phyloP scores from a whole-genome alignment of 1,139 yeast genomes.

The Zygoascus hellenicus region DNA sequence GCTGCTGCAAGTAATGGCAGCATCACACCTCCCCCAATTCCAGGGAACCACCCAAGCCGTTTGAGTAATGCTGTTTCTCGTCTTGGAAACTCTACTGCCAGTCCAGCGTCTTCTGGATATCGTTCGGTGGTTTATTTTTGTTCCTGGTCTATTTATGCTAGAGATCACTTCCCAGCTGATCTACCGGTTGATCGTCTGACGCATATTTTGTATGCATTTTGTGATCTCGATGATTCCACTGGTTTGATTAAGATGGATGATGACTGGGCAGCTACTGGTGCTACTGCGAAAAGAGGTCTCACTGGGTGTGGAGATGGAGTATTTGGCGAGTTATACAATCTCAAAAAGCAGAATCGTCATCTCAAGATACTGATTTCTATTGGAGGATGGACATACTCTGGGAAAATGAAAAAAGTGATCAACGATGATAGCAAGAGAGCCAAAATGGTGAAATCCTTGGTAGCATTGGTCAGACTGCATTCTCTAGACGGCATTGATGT shows the following conservation, averaged over 20 bases:
- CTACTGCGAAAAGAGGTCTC: conserved; percentile 15
- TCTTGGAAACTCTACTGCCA: too few relatives aligned
- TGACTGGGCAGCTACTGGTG: conserved; percentile 57
- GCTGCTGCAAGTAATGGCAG: too few relatives aligned
- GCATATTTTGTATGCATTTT: conserved; percentile 74
- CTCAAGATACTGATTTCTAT: conserved; percentile 64
- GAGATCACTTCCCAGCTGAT: conserved; percentile 59
- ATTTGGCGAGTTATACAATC: conserved; percentile 49
- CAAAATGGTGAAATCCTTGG: conserved; percentile 48
- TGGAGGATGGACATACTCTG: conserved; percentile 81
- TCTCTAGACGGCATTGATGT: conserved; percentile 88
- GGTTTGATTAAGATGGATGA: conserved; percentile 57
- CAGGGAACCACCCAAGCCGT: too few relatives aligned
- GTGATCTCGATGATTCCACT: conserved; percentile 47
- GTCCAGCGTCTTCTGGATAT: conserved; percentile 8
- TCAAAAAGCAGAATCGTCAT: conserved; percentile 46
- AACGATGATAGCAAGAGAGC: conserved; percentile 36
- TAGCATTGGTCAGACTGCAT: conserved; percentile 43
- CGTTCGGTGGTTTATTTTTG: conserved; percentile 27
- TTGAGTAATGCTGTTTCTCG: too few relatives aligned
- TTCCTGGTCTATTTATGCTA: conserved; percentile 67
- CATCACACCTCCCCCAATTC: too few relatives aligned
- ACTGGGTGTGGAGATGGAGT: conserved; percentile 39
- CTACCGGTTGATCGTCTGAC: conserved; percentile 55
- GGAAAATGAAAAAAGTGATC: conserved; percentile 46